These are phyloP conservation scores for Hypoxylon cercidicola DNA, from an alignment of 495 filamentous ascomycete genomes.

Conservation along the genomic window DNA sequence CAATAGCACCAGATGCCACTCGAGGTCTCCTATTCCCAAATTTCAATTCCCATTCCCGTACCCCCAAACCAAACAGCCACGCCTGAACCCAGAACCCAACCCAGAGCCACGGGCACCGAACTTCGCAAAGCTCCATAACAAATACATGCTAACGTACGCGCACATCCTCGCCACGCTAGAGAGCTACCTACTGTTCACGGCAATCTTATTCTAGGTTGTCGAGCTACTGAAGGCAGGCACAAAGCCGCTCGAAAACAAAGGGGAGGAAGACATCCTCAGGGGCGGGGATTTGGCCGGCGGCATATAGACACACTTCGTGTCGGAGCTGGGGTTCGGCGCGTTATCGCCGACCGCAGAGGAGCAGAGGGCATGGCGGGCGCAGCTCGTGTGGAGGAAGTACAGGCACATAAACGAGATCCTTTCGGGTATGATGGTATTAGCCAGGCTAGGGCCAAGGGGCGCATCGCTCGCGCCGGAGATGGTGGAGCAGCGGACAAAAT, in stretches of 20 bases:
- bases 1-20: neutral
- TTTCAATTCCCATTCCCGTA: neutral
- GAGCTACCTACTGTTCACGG: constrained; percentile 11
- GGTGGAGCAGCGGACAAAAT: constrained; percentile 4
- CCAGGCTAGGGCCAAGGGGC: neutral
- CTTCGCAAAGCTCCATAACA: constrained; percentile 12
- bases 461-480: neutral
- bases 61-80: neutral
- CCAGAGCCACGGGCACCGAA: constrained; percentile 4
- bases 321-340: constrained; percentile 13
- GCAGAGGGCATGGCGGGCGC: neutral
- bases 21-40: neutral
- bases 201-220: neutral
- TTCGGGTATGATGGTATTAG: neutral
- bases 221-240: constrained; percentile 4
- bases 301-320: constrained; percentile 8
- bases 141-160: constrained; percentile 7
- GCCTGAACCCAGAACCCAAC: neutral
- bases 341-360: constrained; percentile 8
- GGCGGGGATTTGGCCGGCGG: neutral
- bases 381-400: constrained; percentile 3
- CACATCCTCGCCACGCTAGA: constrained; percentile 15
- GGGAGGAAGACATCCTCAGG: neutral
- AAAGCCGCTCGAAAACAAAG: neutral
- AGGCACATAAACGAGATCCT: constrained; percentile 4